Evolutionary conservation across 495 filamentous ascomycete species (phyloP), one percentile per base, ranked within the genome.

Genomic region (Recurvomyces mirabilis): DNA sequence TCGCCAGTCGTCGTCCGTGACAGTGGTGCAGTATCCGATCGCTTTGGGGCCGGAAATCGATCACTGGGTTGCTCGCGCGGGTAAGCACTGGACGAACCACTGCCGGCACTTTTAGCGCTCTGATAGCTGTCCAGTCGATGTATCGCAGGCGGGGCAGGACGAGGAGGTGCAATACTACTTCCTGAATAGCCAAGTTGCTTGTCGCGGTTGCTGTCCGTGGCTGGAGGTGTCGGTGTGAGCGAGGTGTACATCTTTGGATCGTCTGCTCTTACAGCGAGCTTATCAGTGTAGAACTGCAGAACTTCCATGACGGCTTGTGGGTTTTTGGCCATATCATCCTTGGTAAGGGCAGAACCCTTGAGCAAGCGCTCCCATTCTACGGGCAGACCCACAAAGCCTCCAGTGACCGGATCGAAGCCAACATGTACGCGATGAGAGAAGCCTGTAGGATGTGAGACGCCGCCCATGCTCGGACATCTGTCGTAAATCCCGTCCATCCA

Each of bases 401-500:
- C 93, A 10, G 84, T 89, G 29, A 82, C 74, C 18, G 88, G 86
- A 59, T 98, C 93, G 61, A 98, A 98, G 31, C 89, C 93, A 52
- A 98, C 91, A 60, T 98, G 91, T 24, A 98, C 86, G 14, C 87
- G 81, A 61, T 98, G 91, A 17, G 81, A 84, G 64, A 98, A 96
- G 63, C 94, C 93, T 41, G 93, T 94, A 3, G 91, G 91, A 61
- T 94, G 94, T 66, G 88, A 94, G 7, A 98, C 93, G 46, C 91
- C 91, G 35, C 91, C 87, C 86, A 94, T 94, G 36, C 86, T 89
- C 1, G 91, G 91, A 59, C 87, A 95, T 47, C 91, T 81, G 46
- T 86, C 84, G 59, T 94, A 95, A 50, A 98, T 91, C 60, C 84
- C 82, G 60, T 98, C 91, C 46, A 94, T 93, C 91, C 91, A 98